Conservation (phyloP, 2,329 filamentous ascomycete species). For the Alternaria tenuissima region DNA sequence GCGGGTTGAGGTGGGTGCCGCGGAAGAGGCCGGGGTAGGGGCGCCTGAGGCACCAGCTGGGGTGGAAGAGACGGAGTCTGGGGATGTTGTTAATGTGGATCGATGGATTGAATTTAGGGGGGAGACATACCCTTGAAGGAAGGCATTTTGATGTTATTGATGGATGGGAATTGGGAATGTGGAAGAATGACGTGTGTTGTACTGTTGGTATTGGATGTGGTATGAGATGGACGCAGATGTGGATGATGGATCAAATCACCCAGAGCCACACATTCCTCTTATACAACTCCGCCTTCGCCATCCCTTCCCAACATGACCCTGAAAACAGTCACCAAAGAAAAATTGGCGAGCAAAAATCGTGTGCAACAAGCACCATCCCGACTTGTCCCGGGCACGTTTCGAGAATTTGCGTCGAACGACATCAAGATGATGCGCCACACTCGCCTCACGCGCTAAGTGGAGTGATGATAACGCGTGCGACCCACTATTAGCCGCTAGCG, state of each 20-base stretch:
- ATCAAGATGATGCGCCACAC: conserved; percentile 31
- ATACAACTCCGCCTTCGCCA: conserved; percentile 20
- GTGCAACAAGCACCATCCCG: conserved; percentile 23
- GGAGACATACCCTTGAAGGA: conserved; percentile 27
- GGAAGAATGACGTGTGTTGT: background rate
- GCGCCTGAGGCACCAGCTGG: conserved; percentile 32
- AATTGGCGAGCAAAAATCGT: conserved; percentile 25
- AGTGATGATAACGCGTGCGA: conserved; percentile 31
- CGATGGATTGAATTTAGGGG: background rate
- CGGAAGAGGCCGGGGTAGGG: conserved; percentile 28
- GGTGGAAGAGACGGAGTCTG: conserved; percentile 37
- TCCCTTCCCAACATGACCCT: conserved; percentile 19
- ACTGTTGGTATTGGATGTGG: background rate
- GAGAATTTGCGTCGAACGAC: conserved; percentile 30
- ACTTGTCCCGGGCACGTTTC: conserved; percentile 25
- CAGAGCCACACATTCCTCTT: conserved; percentile 10
- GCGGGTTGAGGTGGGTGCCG: conserved; percentile 25
- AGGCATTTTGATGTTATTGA: conserved; percentile 24
- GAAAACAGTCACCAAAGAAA: conserved; percentile 13
- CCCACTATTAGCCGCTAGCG: conserved; percentile 37
- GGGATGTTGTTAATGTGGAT: conserved; percentile 3
- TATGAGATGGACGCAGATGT: background rate
- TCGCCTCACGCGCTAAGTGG: conserved; percentile 30
- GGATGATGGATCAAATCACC: background rate
- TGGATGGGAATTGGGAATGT: background rate